Evolutionary conservation across 169 alveolate species (phyloP).

Genomic region (Plasmodium gonderi): DNA sequence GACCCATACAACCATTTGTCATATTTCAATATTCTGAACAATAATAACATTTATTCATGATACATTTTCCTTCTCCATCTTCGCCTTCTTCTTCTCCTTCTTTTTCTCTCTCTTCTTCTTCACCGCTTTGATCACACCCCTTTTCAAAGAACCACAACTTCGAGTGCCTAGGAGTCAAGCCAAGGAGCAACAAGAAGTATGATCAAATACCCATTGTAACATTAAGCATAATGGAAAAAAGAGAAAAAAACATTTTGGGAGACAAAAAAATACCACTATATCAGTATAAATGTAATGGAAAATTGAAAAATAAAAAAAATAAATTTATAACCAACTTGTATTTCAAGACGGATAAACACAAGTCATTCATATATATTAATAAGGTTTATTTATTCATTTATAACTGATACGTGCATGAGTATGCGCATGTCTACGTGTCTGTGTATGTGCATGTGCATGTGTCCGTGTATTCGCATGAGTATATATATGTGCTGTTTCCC

Average conservation of each 20-base stretch:
- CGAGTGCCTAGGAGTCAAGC: slow-evolving; percentile 48
- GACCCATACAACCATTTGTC: too few species aligned
- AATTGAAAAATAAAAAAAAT: slow-evolving; percentile 48
- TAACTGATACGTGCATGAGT: neutral
- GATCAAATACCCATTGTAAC: slow-evolving; percentile 53
- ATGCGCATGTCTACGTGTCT: neutral
- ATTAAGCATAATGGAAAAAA: slow-evolving; percentile 27
- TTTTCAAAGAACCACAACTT: slow-evolving; percentile 55
- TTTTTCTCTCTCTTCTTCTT: neutral
- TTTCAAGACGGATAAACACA: slow-evolving; percentile 63
- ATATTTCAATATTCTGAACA: too few species aligned
- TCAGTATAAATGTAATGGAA: slow-evolving; percentile 55
- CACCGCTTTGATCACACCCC: too few species aligned
- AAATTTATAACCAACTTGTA: slow-evolving; percentile 61
- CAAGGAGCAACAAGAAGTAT: slow-evolving; percentile 54
- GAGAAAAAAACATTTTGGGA: slow-evolving; percentile 43
- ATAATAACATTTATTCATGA: too few species aligned
- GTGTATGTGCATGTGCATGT: neutral
- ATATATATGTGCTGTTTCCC: neutral
- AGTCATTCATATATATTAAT: slow-evolving; percentile 62
- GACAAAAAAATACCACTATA: slow-evolving; percentile 73
- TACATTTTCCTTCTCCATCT: neutral
- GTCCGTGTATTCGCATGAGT: too few species aligned
- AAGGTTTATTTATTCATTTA: slow-evolving; percentile 52
- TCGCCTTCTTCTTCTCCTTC: neutral